Base-by-base conservation (phyloP, 371 early-diverging fungal genomes). In the Haplosporangium sp. region DNA sequence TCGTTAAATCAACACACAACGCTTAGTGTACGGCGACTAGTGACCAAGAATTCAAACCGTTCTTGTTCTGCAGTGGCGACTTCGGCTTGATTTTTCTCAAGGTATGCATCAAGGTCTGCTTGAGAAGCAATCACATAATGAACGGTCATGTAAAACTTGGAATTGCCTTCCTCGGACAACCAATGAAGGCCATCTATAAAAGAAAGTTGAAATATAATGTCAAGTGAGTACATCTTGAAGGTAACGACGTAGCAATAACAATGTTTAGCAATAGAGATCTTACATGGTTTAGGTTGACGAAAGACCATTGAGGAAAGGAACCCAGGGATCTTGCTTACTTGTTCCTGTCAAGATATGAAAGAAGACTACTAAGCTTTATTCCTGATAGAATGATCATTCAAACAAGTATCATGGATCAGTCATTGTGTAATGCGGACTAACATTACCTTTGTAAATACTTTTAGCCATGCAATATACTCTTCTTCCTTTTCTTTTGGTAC, bases 121-220 rank as follows among this genome's bases (percentile, higher is more conserved):
- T 85, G 84, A 10, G 83, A 82, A 4, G 72, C 84, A 37, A 87
- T 82, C 61, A 84, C 85, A 61, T 87, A 87, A 69, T 87, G 87
- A 4, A 87, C 85, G 8, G 85, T 83, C 44, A 85, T 59, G 72
- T 87, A 87, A 1, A 72, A 69, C 81, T 86, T 87, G 44, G 64
- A 40, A 55, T 81, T 77, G 58, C 87, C 87, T 55, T 87, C 87
- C 52, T 87, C 87, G 4, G 77, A 77, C 60, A 87, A 60, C 87
- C 87, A 87, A 61, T 85, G 83, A 34, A 87, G 77, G 2, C 87
- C 87, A 50, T 74, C 83, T 73, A 82, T 7, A 42, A 27, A 27
- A 27, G 27, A 27, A 27, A 11, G 38, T 11, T 20, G 15, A 7
- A 27, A 45, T 5, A 9, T 19, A 9, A 15, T 39, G 10, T 40